Evolutionary conservation across 1,284 basidiomycete species (phyloP), one percentile per base, ranked within the genome.

Genomic region (Cutaneotrichosporon sp.): DNA sequence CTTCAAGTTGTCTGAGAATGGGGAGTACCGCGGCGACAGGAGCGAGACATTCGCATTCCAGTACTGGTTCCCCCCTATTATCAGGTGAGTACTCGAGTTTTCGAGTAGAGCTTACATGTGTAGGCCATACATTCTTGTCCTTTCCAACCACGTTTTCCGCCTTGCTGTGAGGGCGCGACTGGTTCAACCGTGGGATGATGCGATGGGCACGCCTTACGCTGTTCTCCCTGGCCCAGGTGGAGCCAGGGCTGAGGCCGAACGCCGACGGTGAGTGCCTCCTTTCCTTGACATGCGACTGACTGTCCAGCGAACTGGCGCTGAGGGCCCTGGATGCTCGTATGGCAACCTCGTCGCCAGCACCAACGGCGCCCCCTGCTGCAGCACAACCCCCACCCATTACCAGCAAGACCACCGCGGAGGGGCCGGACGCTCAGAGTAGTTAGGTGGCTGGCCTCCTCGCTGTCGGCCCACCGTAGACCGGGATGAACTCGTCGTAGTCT

Each of bases 1-100:
- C 83, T 94, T 97, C 84, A 97, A 97, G 81, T 87, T 89, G 74
- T 90, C 88, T 66, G 83, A 84, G 57, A 78, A 76, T 49, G 82
- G 81, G 7, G 79, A 82, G 55, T 81, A 81, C 68, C 70, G 82
- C 38, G 95, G 95, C 20, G 95, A 99, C 75, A 82, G 93, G 60
- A 93, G 90, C 79, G 97, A 98, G 76, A 97, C 95, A 0, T 99
- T 99, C 74, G 89, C 92, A n/a, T 89, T 99, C 71, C 84, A 93
- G 33, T 88, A 87, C 65, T 99, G 95, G 93, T 98, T 99, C 85
- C 95, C 95, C 62, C 92, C 94, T 25, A 87, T 95, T 73, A 79
- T 91, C 67, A 90, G 95, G 94, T 95, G 66, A 73, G 88, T n/a
- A 11, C 51, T 80, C 20, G n/a, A n/a, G n/a, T 42, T 34, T 13